Conservation (phyloP, 2,329 filamentous ascomycete genomes). For the Penicillium janthinellum region DNA sequence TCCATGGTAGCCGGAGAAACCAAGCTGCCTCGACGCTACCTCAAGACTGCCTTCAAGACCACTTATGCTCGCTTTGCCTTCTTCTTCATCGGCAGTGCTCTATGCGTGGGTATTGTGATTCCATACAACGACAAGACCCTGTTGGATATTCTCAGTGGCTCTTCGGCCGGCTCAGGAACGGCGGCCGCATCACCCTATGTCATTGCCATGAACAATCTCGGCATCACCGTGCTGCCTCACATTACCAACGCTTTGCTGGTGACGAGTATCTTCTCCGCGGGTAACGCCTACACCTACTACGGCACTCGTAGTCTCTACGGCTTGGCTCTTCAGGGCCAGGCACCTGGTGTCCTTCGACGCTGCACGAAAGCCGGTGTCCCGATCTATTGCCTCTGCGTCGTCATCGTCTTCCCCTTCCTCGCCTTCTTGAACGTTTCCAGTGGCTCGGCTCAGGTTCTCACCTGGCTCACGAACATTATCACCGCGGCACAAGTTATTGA, state of each 20-base stretch:
- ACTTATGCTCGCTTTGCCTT: slow-evolving; percentile 72
- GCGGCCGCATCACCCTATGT: slow-evolving; percentile 68
- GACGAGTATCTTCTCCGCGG: slow-evolving; percentile 66
- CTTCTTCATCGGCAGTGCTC: slow-evolving; percentile 72
- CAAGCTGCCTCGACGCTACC: slow-evolving; percentile 65
- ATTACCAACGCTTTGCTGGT: slow-evolving; percentile 72
- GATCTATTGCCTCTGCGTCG: slow-evolving; percentile 65
- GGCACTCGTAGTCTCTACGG: slow-evolving; percentile 68
- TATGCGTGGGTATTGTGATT: slow-evolving; percentile 69
- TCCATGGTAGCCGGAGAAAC: slow-evolving; percentile 64
- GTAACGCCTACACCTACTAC: slow-evolving; percentile 67
- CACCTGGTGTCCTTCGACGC: slow-evolving; percentile 46
- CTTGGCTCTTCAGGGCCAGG: slow-evolving; percentile 66
- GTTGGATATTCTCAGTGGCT: slow-evolving; percentile 7
- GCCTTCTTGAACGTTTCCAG: slow-evolving; percentile 69
- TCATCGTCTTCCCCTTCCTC: slow-evolving; percentile 65
- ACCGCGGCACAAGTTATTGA: slow-evolving; percentile 26
- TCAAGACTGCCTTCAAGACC: slow-evolving; percentile 72
- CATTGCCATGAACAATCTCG: slow-evolving; percentile 65
- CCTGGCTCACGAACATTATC: slow-evolving; percentile 31
- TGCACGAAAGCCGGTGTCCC: slow-evolving; percentile 66
- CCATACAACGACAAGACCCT: slow-evolving; percentile 54
- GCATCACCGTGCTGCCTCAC: slow-evolving; percentile 64
- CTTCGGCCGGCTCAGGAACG: slow-evolving; percentile 42
- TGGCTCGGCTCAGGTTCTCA: slow-evolving; percentile 63